These are phyloP conservation scores for Leptomonas pyrrhocoris DNA, from an alignment of 208 protist species.

Conservation along the genomic window DNA sequence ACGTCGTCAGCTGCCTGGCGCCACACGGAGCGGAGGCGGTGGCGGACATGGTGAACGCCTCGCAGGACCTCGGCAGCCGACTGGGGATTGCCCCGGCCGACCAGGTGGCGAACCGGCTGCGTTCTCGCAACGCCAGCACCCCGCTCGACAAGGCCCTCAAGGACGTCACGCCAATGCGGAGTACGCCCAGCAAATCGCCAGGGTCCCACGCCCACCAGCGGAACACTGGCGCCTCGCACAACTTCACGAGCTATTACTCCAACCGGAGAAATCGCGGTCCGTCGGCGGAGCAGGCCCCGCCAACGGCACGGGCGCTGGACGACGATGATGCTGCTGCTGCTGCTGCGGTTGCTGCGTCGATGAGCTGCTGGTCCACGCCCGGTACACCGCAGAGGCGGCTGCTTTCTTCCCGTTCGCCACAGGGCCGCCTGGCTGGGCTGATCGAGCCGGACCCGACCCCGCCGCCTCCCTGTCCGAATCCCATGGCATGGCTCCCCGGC, in stretches of 20 bases:
- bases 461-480: conserved; percentile 5
- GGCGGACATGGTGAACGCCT: conserved; percentile 30
- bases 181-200: background rate
- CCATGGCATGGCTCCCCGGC: background rate
- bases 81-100: conserved; percentile 34
- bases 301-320: conserved; percentile 27
- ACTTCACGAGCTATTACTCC: conserved; percentile 47
- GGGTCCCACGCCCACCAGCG: too few relatives aligned
- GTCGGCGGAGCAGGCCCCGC: conserved; percentile 19
- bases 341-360: background rate
- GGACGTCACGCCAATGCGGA: background rate
- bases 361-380: conserved; percentile 8
- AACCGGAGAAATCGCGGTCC: conserved; percentile 9
- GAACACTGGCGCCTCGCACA: conserved; percentile 28
- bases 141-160: background rate
- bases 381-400: background rate
- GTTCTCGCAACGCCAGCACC: background rate
- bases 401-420: background rate
- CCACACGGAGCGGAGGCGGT: conserved; percentile 39
- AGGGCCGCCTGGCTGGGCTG: background rate
- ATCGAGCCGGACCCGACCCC: conserved; percentile 11
- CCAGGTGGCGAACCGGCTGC: conserved; percentile 17
- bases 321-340: background rate
- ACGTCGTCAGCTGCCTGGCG: conserved; percentile 45
- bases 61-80: conserved; percentile 18